Conservation (phyloP, 495 filamentous ascomycete genomes). For the Astrocystis sublimbata region DNA sequence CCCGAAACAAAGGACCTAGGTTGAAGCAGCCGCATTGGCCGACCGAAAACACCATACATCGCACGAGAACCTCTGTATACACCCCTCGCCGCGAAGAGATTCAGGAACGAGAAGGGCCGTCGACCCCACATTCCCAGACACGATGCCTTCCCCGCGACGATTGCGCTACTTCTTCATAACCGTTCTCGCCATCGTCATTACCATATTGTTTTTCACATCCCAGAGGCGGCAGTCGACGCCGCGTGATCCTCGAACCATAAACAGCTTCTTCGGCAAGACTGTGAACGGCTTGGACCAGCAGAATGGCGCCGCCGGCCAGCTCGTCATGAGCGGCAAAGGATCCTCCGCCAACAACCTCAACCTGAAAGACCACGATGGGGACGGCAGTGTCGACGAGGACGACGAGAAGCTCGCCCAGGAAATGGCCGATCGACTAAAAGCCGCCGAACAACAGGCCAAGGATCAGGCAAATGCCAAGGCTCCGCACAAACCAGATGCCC, state of each 20-base stretch:
- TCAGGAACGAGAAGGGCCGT: not conserved
- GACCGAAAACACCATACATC: too few relatives aligned
- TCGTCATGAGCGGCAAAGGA: constrained; percentile 35
- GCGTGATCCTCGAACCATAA: constrained; percentile 39
- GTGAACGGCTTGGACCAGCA: constrained; percentile 46
- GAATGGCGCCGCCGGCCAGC: constrained; percentile 34
- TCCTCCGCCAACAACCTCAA: constrained; percentile 27
- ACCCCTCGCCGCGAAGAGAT: not conserved
- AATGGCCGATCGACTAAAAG: constrained; percentile 46
- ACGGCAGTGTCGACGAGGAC: constrained; percentile 49
- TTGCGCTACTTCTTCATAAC: constrained; percentile 60
- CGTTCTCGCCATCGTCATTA: constrained; percentile 57
- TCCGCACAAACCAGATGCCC: constrained; percentile 55
- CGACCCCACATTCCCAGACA: constrained; percentile 12
- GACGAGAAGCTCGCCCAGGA: constrained; percentile 40
- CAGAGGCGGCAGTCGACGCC: constrained; percentile 38
- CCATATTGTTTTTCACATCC: constrained; percentile 63
- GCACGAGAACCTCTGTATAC: not conserved
- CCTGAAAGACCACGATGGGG: constrained; percentile 42
- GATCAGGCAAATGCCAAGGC: constrained; percentile 54
- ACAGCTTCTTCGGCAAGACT: constrained; percentile 60
- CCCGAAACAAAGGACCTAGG: too few relatives aligned
- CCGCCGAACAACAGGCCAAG: constrained; percentile 58
- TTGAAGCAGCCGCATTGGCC: too few relatives aligned
- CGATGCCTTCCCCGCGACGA: constrained; percentile 73